phyloP scores from a whole-genome alignment of 768 basidiomycete species.

The Terana coerulea region DNA sequence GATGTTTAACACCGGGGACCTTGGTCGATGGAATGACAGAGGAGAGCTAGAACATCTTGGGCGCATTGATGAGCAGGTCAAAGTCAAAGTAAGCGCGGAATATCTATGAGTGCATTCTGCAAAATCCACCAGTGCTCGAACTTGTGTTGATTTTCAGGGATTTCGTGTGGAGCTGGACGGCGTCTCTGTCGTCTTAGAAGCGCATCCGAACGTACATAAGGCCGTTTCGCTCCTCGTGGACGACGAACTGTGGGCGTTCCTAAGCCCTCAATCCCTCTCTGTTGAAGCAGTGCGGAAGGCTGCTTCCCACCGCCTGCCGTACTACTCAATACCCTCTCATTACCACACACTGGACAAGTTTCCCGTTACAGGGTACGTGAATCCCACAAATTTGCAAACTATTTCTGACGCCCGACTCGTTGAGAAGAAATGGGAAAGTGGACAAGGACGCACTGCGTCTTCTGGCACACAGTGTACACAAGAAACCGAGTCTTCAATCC shows the following conservation, averaged over 20 bases:
- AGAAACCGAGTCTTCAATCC: too few relatives aligned
- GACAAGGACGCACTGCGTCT: too few relatives aligned
- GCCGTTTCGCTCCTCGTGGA: neutral
- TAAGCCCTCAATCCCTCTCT: neutral
- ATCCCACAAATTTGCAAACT: too few relatives aligned
- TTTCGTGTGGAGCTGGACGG: constrained; percentile 63
- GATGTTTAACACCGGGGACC: constrained; percentile 59
- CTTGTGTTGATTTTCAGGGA: constrained; percentile 31
- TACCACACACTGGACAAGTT: too few relatives aligned
- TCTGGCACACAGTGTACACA: too few relatives aligned
- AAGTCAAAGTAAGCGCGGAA: too few relatives aligned
- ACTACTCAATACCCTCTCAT: too few relatives aligned
- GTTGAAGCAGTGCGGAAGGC: too few relatives aligned
- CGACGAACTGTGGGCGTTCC: neutral
- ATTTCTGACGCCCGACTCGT: too few relatives aligned
- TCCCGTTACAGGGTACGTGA: too few relatives aligned
- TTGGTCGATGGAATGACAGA: constrained; percentile 45
- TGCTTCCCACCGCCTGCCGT: too few relatives aligned
- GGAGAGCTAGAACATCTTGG: constrained; percentile 51
- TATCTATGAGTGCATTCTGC: constrained; percentile 28
- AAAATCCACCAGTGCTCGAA: neutral
- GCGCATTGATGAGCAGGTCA: constrained; percentile 54
- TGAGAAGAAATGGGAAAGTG: too few relatives aligned
- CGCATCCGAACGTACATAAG: neutral
- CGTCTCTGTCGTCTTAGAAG: constrained; percentile 42